Evolutionary conservation across 192 early-diverging fungal species (phyloP).

Genomic region (Irineochytrium annulatum): DNA sequence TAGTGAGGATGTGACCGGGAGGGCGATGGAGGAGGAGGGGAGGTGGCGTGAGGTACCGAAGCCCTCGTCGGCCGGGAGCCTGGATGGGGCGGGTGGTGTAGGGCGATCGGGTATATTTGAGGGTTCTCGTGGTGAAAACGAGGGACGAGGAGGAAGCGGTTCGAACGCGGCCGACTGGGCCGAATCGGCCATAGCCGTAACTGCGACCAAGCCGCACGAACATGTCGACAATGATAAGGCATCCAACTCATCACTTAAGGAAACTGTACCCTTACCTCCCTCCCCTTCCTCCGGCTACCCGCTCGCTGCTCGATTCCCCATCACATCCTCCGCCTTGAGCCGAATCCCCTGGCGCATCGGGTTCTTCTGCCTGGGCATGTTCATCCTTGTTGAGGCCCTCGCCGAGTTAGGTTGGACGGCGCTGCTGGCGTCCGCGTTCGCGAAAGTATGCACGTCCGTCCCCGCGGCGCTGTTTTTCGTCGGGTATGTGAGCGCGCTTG

Average conservation of each 20-base stretch:
- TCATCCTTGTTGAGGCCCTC: constrained; percentile 76
- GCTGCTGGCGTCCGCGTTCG: constrained; percentile 57
- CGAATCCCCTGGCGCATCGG: constrained; percentile 74
- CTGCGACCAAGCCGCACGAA: neutral
- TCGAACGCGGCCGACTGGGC: no score
- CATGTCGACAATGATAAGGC: neutral
- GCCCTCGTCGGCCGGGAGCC: no score
- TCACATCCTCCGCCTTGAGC: neutral
- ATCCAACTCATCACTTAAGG: neutral
- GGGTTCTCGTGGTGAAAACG: no score
- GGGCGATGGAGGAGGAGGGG: no score
- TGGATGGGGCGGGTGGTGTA: no score
- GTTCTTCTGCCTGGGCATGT: constrained; percentile 82
- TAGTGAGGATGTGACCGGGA: no score
- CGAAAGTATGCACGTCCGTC: constrained; percentile 44
- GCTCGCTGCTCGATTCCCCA: neutral
- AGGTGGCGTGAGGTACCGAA: no score
- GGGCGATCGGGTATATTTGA: no score
- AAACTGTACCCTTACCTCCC: neutral
- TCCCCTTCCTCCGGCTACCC: neutral
- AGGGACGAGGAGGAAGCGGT: no score
- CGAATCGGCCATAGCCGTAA: no score
- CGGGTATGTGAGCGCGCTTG: constrained; percentile 56
- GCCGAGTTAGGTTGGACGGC: constrained; percentile 63
- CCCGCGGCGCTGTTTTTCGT: constrained; percentile 52